Evolutionary conservation across 306 rosid species (phyloP).

Genomic region (Ormosia emarginata): DNA sequence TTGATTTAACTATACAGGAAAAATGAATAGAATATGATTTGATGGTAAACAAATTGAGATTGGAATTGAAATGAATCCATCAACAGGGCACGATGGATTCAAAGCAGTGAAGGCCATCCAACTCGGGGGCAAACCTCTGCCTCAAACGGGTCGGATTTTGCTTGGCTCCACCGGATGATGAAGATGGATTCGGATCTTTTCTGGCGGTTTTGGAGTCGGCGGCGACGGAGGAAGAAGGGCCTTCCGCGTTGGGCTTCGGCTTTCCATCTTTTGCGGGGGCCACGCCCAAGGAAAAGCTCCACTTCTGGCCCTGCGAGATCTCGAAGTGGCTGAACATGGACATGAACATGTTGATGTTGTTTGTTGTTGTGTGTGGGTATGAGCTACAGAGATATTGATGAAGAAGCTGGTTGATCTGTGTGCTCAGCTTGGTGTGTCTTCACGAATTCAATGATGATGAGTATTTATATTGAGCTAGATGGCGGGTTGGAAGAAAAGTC

Average conservation of each 20-base stretch:
- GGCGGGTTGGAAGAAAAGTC: not conserved
- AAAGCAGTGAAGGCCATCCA: constrained; percentile 66
- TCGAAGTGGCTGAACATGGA: constrained; percentile 57
- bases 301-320: constrained; percentile 21
- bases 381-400: not conserved
- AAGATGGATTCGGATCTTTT: not conserved
- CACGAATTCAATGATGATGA: not conserved
- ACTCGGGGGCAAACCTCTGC: constrained; percentile 63
- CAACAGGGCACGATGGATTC: constrained; percentile 48
- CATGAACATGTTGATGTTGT: constrained; percentile 21
- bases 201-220: constrained; percentile 3
- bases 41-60: not conserved
- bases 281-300: constrained; percentile 1
- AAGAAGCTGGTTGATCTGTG: not conserved
- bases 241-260: constrained; percentile 12
- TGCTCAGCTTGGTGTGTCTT: not conserved
- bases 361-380: not conserved
- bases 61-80: not conserved
- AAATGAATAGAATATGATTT: constrained; percentile 9
- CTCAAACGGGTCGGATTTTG: not conserved
- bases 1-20: not conserved
- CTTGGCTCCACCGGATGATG: not conserved
- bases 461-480: not conserved
- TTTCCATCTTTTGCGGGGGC: not conserved
- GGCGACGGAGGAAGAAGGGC: not conserved